Evolutionary conservation across 2,329 filamentous ascomycete species (phyloP).

Genomic region (Bipolaris zeicola): DNA sequence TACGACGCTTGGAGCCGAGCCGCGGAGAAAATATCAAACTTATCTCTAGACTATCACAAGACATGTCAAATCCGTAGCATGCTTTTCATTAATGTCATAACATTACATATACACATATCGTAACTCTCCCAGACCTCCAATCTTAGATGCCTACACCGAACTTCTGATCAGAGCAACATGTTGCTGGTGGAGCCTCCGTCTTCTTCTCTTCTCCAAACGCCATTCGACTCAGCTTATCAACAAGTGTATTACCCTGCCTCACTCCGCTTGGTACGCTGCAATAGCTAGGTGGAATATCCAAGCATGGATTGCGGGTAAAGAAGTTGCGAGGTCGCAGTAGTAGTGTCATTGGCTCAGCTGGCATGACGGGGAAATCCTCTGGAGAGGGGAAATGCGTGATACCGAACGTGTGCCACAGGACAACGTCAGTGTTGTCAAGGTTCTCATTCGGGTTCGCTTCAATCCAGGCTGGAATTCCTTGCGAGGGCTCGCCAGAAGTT

Average conservation of each 20-base stretch:
- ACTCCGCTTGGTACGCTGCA: conserved; percentile 74
- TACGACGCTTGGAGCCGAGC: not conserved
- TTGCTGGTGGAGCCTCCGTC: conserved; percentile 10
- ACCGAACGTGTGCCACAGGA: conserved; percentile 94
- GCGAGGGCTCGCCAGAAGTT: conserved; percentile 77
- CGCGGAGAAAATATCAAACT: not conserved
- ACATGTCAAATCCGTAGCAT: not conserved
- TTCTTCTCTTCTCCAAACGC: conserved; percentile 52
- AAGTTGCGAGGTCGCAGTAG: conserved; percentile 81
- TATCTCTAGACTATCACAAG: not conserved
- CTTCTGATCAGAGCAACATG: conserved; percentile 26
- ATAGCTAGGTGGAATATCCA: conserved; percentile 81
- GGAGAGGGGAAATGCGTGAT: conserved; percentile 87
- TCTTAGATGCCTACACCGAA: conserved; percentile 27
- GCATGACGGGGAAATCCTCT: conserved; percentile 94
- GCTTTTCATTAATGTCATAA: not conserved
- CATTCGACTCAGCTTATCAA: conserved; percentile 58
- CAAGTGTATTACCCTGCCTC: conserved; percentile 53
- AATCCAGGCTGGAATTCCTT: conserved; percentile 78
- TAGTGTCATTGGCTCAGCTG: conserved; percentile 77
- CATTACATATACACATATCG: not conserved
- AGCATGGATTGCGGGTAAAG: conserved; percentile 76
- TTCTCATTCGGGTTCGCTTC: conserved; percentile 67
- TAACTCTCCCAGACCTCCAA: not conserved
- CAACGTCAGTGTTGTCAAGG: conserved; percentile 82